Evolutionary conservation across 495 filamentous ascomycete species (phyloP), one percentile per base, ranked within the genome.

Genomic region (Aspergillus sclerotioniger): DNA sequence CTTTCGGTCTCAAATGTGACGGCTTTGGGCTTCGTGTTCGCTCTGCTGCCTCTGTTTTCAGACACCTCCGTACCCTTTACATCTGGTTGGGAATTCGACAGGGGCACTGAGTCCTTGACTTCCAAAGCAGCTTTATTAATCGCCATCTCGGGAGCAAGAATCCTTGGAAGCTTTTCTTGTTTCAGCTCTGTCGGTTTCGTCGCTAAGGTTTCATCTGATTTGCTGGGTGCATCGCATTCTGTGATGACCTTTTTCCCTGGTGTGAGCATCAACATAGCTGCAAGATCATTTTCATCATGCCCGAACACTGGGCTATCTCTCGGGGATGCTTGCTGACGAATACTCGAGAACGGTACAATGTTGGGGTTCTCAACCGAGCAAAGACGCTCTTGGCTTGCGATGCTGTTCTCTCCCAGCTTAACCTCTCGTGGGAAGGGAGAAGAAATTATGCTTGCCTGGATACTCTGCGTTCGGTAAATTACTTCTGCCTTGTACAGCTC

Each of bases 311-410:
- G 39, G 28, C 51, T 59, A 43, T 48, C 35, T 1, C 49, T 32
- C 15, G 56, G 58, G 3, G 60, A 64, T 28, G 64, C 39, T 17
- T 59, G 54, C 37, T 61, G 53, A 16, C 57, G 54, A 25, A 73
- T 33, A 37, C 56, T 67, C 15, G 64, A 63, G 41, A 73, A 73
- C 15, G 70, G 67, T 1, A 71, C 63, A 28, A 73, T 73, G 20
- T 52, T 52, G 20, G 20, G 45, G 1, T 48, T 25, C 32, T 28
- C n/a, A 13, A 53, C 47, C 39, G 55, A 57, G 47, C 25, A 50
- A 5, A 25, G 13, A 50, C 10, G 29, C 53, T 16, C 61, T 57
- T 3, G 32, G 21, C n/a, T 45, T 44, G 45, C n/a, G 32, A 37
- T 15, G 39, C 12, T 33, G 1, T 7, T 45, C 13, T 31, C 31